These are phyloP conservation scores for Magnusiomyces tetraspermus DNA, from an alignment of 1,139 yeast genomes.

Conservation along the genomic window DNA sequence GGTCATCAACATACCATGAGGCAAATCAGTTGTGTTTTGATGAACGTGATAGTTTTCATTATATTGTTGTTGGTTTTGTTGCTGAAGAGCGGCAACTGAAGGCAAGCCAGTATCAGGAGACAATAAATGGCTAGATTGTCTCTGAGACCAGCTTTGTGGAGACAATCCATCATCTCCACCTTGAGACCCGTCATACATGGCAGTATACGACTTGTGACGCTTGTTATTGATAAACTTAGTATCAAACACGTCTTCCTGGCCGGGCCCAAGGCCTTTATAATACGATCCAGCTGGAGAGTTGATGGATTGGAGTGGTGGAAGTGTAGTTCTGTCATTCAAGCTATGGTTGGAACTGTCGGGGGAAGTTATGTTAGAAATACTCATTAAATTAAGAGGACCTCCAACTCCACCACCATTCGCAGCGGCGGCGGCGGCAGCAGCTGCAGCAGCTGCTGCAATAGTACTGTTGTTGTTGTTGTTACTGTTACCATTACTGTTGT, in stretches of 20 bases:
- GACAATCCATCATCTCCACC: background rate
- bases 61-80: background rate
- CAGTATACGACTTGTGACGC: background rate
- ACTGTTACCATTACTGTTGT: no score
- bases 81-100: constrained; percentile 1
- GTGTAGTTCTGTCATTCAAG: background rate
- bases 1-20: background rate
- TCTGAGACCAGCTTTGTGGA: background rate
- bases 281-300: background rate
- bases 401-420: no score
- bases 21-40: background rate
- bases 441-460: no score
- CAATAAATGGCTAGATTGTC: background rate
- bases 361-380: constrained; percentile 1
- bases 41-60: constrained; percentile 1
- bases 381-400: background rate
- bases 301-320: background rate
- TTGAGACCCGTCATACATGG: background rate
- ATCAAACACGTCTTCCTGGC: background rate
- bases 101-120: background rate
- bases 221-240: background rate
- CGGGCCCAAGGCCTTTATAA: background rate
- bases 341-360: background rate
- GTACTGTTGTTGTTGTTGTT: no score
- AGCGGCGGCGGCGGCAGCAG: no score